Base-by-base conservation (phyloP, 179 eudicot species). In the Carnegiea gigantea region DNA sequence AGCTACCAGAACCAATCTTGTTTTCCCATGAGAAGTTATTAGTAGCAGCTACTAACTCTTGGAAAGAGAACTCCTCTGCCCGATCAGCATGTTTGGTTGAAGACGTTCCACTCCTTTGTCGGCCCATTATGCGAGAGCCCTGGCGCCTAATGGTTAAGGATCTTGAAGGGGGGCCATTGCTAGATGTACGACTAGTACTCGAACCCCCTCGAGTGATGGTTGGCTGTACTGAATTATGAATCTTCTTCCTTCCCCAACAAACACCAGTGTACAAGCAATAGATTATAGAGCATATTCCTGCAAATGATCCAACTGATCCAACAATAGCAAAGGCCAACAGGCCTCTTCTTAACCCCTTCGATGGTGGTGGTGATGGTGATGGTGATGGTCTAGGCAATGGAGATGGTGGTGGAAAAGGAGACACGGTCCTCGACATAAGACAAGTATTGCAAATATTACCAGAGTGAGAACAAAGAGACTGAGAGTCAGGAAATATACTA, bases 141-240 rank as follows among this genome's bases (percentile, higher is more conserved):
- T 96, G 97, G 0, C 99, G 92, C 82, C 92, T 86, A 28, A 96
- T 80, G 7, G 97, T 92, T 46, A 92, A 82, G 38, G 95, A 86
- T 65, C 95, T 87, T 33, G 94, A 92, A 62, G 88, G 88, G 1
- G 97, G 95, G 60, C 92, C 88, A 73, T 85, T 86, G 68, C 85
- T 89, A 0, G 92, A 90, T 23, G 71, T 73, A 30, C 77, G 91
- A 20, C 86, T 85, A 21, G 77, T 87, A 77, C 85, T 89, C 21
- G 93, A 78, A 73, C 93, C 91, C 44, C 87, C 84, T 24, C 87
- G 85, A 65, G 90, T 85, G 5, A 96, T 90, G 0, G 93, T 94
- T 2, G 99, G 99, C 21, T 94, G 98, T 0, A 96, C 99, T 0
- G 99, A 94, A 70, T 94, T 96, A 78, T 96, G 98, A 80, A 96